phyloP scores from a whole-genome alignment of 495 filamentous ascomycete genomes.

The Aspergillus mulundensis region DNA sequence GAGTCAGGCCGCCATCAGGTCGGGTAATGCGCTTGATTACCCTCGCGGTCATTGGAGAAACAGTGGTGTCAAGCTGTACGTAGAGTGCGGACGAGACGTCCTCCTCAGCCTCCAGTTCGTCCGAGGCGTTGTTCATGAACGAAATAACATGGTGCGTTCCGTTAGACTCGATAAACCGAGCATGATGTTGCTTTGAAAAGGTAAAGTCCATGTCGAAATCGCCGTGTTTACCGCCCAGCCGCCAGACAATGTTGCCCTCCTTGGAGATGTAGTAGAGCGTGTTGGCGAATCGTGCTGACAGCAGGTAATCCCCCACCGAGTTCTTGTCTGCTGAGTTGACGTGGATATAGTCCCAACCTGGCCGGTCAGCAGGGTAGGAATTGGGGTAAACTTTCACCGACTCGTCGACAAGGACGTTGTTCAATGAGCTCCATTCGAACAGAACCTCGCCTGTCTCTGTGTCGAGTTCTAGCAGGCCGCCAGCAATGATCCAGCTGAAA shows the following conservation, averaged over 20 bases:
- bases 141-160: constrained; percentile 48
- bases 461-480: constrained; percentile 46
- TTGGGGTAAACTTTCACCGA: constrained; percentile 25
- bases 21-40: constrained; percentile 38
- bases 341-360: constrained; percentile 42
- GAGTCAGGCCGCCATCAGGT: constrained; percentile 48
- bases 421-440: constrained; percentile 44
- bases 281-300: constrained; percentile 54
- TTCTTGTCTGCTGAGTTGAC: constrained; percentile 44
- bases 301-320: constrained; percentile 50
- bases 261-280: constrained; percentile 55
- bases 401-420: constrained; percentile 39
- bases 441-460: constrained; percentile 41
- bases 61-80: constrained; percentile 46
- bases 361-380: constrained; percentile 13
- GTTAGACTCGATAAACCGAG: constrained; percentile 49
- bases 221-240: constrained; percentile 46
- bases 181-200: constrained; percentile 61
- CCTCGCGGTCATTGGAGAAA: constrained; percentile 38
- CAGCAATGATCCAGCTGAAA: constrained; percentile 34
- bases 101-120: constrained; percentile 37
- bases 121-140: constrained; percentile 53
- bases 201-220: constrained; percentile 44
- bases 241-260: constrained; percentile 56
- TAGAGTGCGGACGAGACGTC: constrained; percentile 49